These are phyloP conservation scores for Geoglossum cookeanum DNA, from an alignment of 2,329 filamentous ascomycete species.

Conservation along the genomic window DNA sequence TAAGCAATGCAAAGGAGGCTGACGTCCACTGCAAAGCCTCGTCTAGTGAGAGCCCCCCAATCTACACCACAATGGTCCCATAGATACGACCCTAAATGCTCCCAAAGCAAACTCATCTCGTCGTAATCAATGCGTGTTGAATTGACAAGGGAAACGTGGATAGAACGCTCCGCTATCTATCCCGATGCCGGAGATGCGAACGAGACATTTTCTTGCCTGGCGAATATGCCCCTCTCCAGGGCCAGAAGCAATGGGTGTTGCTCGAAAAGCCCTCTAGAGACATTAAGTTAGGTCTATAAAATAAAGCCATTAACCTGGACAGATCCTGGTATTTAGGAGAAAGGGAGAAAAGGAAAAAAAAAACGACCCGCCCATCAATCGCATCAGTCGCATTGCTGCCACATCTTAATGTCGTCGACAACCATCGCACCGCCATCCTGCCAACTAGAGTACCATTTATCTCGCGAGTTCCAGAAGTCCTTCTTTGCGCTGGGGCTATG, in stretches of 20 bases:
- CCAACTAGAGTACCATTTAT: slow-evolving; percentile 55
- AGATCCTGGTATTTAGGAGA: neutral
- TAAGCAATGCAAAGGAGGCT: too few species aligned
- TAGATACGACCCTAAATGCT: too few species aligned
- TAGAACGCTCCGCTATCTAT: too few species aligned
- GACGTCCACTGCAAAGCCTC: too few species aligned
- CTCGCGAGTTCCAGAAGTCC: slow-evolving; percentile 56
- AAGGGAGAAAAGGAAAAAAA: neutral
- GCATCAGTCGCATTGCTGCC: slow-evolving; percentile 35
- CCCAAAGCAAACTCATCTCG: too few species aligned
- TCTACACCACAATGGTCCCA: too few species aligned
- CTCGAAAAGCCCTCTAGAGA: neutral
- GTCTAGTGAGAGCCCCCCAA: too few species aligned
- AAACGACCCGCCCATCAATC: slow-evolving; percentile 15
- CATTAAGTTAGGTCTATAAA: neutral
- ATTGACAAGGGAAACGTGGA: too few species aligned
- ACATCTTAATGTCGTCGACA: slow-evolving; percentile 50
- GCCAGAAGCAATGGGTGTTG: neutral
- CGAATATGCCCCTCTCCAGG: too few species aligned
- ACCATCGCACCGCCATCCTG: slow-evolving; percentile 41
- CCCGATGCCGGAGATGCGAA: too few species aligned
- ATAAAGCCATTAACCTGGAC: neutral
- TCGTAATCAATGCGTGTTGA: too few species aligned
- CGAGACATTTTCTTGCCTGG: too few species aligned
- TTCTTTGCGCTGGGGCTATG: slow-evolving; percentile 42